Evolutionary conservation across 352 stramenopile genomes (phyloP), one percentile per base, ranked within the genome.

Genomic region (Phytophthora pistaciae): DNA sequence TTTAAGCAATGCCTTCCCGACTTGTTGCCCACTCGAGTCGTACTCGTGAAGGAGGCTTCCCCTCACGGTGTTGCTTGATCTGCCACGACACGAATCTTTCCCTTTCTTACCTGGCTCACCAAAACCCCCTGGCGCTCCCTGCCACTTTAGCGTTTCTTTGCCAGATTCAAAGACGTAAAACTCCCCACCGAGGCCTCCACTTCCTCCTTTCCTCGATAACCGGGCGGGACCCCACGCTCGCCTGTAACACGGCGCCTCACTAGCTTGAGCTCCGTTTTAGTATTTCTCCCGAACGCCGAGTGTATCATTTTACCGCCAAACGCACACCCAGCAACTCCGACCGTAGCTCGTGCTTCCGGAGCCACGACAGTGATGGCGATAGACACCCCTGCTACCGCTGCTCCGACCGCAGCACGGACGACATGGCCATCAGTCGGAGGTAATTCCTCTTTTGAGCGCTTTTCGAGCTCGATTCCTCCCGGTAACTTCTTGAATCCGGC

Each of bases 81-180:
- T n/a, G 1, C 33, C 60, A 60, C 53, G 23, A 0, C 5, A 5
- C 5, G 60, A 66, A 29, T 14, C 2, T 16, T 11, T 38, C 18
- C 60, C 21, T 13, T 3, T 0, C 8, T 2, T 7, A 23, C 49
- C 33, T 18, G 21, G 33, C 23, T 27, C 16, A n/a, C 44, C 44
- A 29, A 6, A 11, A 0, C 1, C 10, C 13, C 58, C 44, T 6
- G 27, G 16, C 0, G 9, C 31, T 1, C 49, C 49, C 5, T 56
- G 20, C 23, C 31, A 46, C 20, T 31, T 54, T 27, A 60, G 13
- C 13, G 3, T 11, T 5, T 10, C 50, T 21, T 46, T 1, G 1
- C 33, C 48, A 31, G 33, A 40, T 66, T 60, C 21, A 44, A 54
- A 27, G 5, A 67, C 18, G n/a, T 23, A 23, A 23, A 60, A 54